These are phyloP conservation scores for Moricandia moricandioides DNA, from an alignment of 345 rosid species.

Conservation along the genomic window DNA sequence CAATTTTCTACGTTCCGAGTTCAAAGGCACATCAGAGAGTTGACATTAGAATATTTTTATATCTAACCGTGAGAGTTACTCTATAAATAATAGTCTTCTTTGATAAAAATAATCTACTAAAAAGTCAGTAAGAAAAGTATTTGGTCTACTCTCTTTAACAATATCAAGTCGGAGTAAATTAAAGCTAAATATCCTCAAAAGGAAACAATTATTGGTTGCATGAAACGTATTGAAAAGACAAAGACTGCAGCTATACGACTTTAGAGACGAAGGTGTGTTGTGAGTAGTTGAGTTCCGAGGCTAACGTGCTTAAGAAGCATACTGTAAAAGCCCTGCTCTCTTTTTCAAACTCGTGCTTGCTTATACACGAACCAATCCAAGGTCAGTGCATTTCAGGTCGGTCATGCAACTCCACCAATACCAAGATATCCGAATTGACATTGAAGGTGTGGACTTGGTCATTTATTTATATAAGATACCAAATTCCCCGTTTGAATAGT, in stretches of 20 bases:
- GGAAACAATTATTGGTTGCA: neutral
- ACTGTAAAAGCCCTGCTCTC: neutral
- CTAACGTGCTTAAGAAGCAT: neutral
- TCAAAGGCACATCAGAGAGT: neutral
- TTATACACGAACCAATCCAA: too few species aligned
- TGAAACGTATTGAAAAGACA: neutral
- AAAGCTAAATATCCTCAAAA: neutral
- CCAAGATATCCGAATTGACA: too few species aligned
- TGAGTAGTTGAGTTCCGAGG: neutral
- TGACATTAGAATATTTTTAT: conserved; percentile 5
- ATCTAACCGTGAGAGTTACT: conserved; percentile 6
- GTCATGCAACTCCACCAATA: too few species aligned
- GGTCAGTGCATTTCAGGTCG: too few species aligned
- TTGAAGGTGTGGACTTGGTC: too few species aligned
- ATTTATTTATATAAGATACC: too few species aligned
- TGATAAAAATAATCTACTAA: neutral
- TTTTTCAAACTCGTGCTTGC: neutral
- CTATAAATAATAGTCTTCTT: neutral
- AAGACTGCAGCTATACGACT: neutral
- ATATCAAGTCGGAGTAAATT: neutral
- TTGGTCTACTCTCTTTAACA: conserved; percentile 3
- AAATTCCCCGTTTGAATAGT: too few species aligned
- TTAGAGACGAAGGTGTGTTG: neutral
- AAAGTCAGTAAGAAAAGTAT: neutral
- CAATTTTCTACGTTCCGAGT: conserved; percentile 9